phyloP scores from a whole-genome alignment of 306 rosid genomes.

The Acacia confusa region DNA sequence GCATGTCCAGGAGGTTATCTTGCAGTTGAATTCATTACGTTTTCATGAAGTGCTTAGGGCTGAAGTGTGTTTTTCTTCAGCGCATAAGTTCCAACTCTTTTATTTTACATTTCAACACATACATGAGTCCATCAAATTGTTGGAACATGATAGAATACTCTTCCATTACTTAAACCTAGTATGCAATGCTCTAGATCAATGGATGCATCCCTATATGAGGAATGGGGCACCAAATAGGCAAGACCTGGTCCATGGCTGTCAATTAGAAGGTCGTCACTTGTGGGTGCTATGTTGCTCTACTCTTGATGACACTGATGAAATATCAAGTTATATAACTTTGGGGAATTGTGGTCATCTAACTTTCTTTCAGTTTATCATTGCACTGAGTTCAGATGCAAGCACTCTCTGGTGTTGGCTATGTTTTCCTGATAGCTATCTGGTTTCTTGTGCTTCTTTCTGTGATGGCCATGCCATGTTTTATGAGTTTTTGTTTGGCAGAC shows the following conservation, averaged over 20 bases:
- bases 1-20: not conserved
- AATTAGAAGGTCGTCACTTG: not conserved
- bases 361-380: not conserved
- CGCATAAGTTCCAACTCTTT: not conserved
- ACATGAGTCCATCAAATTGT: not conserved
- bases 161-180: not conserved
- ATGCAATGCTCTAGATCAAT: not conserved
- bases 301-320: conserved; percentile 17
- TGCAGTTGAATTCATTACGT: not conserved
- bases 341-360: not conserved
- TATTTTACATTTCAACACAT: not conserved
- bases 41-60: not conserved
- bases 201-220: conserved; percentile 7
- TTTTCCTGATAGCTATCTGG: conserved; percentile 11
- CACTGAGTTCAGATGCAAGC: not conserved
- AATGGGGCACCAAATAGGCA: not conserved
- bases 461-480: not conserved
- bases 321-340: conserved; percentile 1
- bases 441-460: not conserved
- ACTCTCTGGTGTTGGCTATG: conserved; percentile 1
- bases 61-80: not conserved
- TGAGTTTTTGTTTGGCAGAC: not conserved
- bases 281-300: conserved; percentile 1
- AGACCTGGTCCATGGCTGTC: not conserved
- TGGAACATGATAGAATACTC: not conserved